Evolutionary conservation across 768 basidiomycete genomes (phyloP).

Genomic region (Pholiota microspora): DNA sequence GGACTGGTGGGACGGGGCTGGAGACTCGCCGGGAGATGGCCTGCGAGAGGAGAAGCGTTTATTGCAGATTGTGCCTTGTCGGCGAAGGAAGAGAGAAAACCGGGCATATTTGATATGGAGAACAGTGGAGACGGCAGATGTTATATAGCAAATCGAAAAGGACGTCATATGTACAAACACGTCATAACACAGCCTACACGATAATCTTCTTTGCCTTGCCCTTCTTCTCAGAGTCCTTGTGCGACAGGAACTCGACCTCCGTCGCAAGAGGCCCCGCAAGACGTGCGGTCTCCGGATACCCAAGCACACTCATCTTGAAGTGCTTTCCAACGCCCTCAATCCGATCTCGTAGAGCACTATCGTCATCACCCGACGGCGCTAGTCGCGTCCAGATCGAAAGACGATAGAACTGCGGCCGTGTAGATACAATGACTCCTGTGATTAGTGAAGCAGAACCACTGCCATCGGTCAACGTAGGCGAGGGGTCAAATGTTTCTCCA

Average conservation of each 20-base stretch:
- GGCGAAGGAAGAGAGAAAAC: constrained; percentile 64
- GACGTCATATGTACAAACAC: constrained; percentile 29
- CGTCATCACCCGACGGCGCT: constrained; percentile 57
- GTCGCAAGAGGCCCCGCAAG: constrained; percentile 86
- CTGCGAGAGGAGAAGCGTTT: constrained; percentile 57
- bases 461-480: constrained; percentile 52
- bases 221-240: constrained; percentile 96
- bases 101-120: constrained; percentile 44
- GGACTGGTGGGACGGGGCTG: constrained; percentile 32
- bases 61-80: constrained; percentile 78
- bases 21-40: constrained; percentile 45
- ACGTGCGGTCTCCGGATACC: constrained; percentile 71
- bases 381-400: constrained; percentile 96
- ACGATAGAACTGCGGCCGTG: constrained; percentile 93
- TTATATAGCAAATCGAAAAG: constrained; percentile 16
- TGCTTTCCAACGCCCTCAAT: constrained; percentile 84
- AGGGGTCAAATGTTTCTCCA: constrained; percentile 97
- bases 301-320: constrained; percentile 90
- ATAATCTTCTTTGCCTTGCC: constrained; percentile 82
- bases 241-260: constrained; percentile 92
- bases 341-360: constrained; percentile 64
- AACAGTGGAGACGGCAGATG: constrained; percentile 10
- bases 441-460: constrained; percentile 57
- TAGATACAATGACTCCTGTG: constrained; percentile 94
- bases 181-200: constrained; percentile 41